Base-by-base conservation (phyloP, 2,329 filamentous ascomycete species). In the Xylariaceae sp. region DNA sequence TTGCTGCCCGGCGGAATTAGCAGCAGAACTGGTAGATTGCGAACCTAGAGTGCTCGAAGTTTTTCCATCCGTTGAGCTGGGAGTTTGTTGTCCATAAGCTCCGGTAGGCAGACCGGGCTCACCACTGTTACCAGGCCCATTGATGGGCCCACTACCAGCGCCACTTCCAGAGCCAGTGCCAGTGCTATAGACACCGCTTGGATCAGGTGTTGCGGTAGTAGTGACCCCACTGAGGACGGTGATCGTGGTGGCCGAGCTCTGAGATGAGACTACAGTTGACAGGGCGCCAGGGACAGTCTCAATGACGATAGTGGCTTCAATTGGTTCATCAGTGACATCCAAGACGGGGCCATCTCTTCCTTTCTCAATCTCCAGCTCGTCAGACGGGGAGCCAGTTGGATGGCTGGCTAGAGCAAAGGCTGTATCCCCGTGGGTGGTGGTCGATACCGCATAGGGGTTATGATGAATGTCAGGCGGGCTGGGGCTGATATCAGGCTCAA, bases 181-280 rank as follows among this genome's bases (percentile, higher is more conserved):
- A 55, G 56, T 48, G 37, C 63, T 62, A 55, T 65, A 65, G 47
- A 56, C 45, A 47, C 64, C 64, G 18, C 49, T 59, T 34, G 62
- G 59, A 6, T 18, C 51, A 37, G 60, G 37, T 35, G 48, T 23
- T 13, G 49, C 15, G 35, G 49, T 13, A 51, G 47, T 44, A 1
- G 39, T 18, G 9, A 9, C 56, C 51, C 58, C 57, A 51, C 50
- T 34, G 8, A 57, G 44, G 13, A 50, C 37, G 35, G 60, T 59
- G 13, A 59, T 39, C 13, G 55, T 55, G 8, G 55, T 10, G n/a
- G 53, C 35, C 50, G 53, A 5, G 7, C 58, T 54, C 45, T 56
- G 52, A 45, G 55, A 51, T 47, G 57, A 45, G 45, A 62, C 45
- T 44, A 62, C 23, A 30, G 60, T 55, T 45, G 60, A 56, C 37